Base-by-base conservation (phyloP, 495 filamentous ascomycete species). In the Aspergillus ostianus region DNA sequence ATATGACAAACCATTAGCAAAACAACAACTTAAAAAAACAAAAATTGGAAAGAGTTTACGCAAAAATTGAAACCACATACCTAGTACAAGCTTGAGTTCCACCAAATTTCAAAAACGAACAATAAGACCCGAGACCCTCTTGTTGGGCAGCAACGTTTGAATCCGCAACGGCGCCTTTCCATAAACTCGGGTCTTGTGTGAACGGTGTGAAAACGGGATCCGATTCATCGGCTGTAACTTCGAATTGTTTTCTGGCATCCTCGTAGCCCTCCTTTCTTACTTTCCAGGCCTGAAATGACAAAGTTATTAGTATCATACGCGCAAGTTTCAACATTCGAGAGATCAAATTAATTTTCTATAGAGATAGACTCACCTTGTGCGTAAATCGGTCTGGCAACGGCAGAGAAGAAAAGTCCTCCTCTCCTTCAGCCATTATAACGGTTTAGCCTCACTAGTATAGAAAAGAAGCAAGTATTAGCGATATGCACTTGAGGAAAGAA, bases 111-210 rank as follows among this genome's bases (percentile, higher is more conserved):
- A 98, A 78, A 68, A 96, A 98, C 0, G 91, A 83, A 72, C 93
- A 96, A 64, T 94, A 85, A 49, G 92, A 85, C 36, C 82, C 86
- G 48, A 99, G 83, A 61, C 91, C 94, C 58, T 99, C 94, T 71
- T 93, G 88, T 69, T 99, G 94, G 55, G 94, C 94, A 9, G 95
- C 94, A 55, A 99, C 95, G 68, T 99, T 98, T 29, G 94, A 97
- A 73, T 99, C 94, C 53, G 88, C 86, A 6, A 92, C 93, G 1
- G 92, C 94, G 29, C 87, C 88, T 74, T 97, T 97, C 93, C 91
- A 97, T 62, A 98, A 68, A 29, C 85, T 77, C 2, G 92, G 82
- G 61, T 98, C 93, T 69, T 92, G 86, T 57, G 92, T 74, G 71
- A 97, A 98, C 8, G 91, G 90, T 53, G 84, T 81, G 60, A 98